These are phyloP conservation scores for Phytophthora tentaculata DNA, from an alignment of 352 stramenopile genomes.

Conservation along the genomic window DNA sequence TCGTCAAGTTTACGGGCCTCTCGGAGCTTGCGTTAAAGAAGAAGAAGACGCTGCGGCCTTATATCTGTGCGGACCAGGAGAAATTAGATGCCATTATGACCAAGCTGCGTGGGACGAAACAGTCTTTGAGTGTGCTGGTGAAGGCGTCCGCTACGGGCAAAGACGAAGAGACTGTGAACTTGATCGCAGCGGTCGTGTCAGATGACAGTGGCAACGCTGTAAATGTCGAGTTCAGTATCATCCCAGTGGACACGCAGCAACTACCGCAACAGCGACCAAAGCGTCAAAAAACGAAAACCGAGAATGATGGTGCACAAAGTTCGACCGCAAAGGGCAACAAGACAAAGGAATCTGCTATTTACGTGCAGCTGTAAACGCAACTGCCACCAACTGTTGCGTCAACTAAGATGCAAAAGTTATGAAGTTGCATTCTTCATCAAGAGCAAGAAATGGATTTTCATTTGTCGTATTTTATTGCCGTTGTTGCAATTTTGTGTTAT, in stretches of 20 bases:
- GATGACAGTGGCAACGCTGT: slow-evolving; percentile 49
- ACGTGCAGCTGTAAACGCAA: slow-evolving; percentile 28
- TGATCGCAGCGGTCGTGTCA: slow-evolving; percentile 51
- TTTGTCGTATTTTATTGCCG: not conserved
- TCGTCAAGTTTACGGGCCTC: slow-evolving; percentile 48
- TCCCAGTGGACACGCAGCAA: slow-evolving; percentile 37
- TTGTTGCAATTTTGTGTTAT: too few relatives aligned
- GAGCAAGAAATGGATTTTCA: slow-evolving; percentile 7
- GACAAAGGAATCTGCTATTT: slow-evolving; percentile 26
- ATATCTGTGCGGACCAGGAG: slow-evolving; percentile 48
- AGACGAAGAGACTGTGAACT: slow-evolving; percentile 29
- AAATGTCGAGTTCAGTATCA: slow-evolving; percentile 65
- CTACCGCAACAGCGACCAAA: slow-evolving; percentile 9
- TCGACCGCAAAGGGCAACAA: slow-evolving; percentile 15
- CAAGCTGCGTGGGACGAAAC: slow-evolving; percentile 39
- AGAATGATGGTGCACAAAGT: not conserved
- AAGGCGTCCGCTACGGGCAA: slow-evolving; percentile 25
- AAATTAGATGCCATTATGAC: slow-evolving; percentile 49
- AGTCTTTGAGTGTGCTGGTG: slow-evolving; percentile 42
- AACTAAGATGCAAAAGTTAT: not conserved
- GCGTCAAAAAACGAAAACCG: slow-evolving; percentile 7
- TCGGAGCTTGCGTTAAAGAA: slow-evolving; percentile 54
- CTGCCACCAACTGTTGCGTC: not conserved
- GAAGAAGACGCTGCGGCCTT: slow-evolving; percentile 54
- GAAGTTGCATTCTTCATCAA: not conserved